A percentile compares a stretch with the other conserved stretches of the same genome.
Evolutionary conservation across 768 basidiomycete genomes (phyloP).

Genomic region (Arthromyces matolae): DNA sequence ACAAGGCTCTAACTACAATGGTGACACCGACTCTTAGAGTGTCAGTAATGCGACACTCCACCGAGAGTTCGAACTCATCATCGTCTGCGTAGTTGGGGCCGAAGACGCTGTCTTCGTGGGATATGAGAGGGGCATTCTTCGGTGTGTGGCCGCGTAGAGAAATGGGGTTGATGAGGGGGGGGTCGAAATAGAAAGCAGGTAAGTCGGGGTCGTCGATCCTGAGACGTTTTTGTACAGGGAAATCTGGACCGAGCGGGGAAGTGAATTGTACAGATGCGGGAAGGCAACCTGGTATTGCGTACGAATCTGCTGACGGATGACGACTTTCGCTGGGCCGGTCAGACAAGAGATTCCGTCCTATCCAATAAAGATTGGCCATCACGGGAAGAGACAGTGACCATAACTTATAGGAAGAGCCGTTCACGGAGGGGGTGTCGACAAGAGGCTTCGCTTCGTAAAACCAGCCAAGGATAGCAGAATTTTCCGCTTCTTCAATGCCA

Average conservation of each 20-base stretch:
- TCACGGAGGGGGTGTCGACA: constrained; percentile 84
- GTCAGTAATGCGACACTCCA: no score
- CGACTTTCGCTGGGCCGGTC: constrained; percentile 96
- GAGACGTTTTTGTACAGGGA: constrained; percentile 95
- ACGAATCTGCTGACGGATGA: constrained; percentile 96
- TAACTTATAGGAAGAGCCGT: constrained; percentile 89
- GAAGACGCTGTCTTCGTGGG: constrained; percentile 92
- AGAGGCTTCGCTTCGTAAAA: constrained; percentile 98
- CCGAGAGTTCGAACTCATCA: constrained; percentile 86
- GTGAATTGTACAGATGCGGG: constrained; percentile 97
- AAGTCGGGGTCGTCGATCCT: constrained; percentile 99
- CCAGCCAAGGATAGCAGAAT: constrained; percentile 91
- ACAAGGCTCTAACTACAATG: no score
- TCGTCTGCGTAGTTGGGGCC: constrained; percentile 83
- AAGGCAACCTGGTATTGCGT: constrained; percentile 99
- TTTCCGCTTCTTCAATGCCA: constrained; percentile 90
- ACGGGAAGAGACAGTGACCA: constrained; percentile 92
- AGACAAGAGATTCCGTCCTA: constrained; percentile 89
- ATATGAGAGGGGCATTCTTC: constrained; percentile 76
- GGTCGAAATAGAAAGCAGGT: constrained; percentile 98
- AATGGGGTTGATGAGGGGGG: constrained; percentile 96
- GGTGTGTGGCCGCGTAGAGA: constrained; percentile 83
- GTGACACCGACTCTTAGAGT: no score
- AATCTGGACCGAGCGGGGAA: constrained; percentile 91
- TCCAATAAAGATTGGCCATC: constrained; percentile 95